Evolutionary conservation across 2,329 filamentous ascomycete species (phyloP).

Genomic region (Aspergillus quadrilineatus): DNA sequence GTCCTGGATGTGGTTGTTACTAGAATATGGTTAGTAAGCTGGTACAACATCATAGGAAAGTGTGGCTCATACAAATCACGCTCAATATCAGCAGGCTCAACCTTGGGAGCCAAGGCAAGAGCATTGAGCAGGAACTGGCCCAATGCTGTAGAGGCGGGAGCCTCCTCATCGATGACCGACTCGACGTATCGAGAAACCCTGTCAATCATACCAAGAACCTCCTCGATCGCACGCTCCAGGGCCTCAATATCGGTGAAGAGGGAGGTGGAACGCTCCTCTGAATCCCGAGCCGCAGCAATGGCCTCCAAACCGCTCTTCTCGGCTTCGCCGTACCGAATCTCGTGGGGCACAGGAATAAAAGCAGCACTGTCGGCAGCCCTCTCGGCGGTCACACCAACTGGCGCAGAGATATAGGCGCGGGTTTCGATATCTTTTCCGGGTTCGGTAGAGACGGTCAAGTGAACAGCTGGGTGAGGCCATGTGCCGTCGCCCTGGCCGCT

Average conservation of each 20-base stretch:
- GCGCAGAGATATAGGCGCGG: slow-evolving; percentile 90
- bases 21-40: slow-evolving; percentile 37
- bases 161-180: slow-evolving; percentile 84
- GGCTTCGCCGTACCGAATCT: slow-evolving; percentile 82
- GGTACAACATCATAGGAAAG: background rate
- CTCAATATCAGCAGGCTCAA: slow-evolving; percentile 86
- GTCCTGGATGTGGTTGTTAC: slow-evolving; percentile 99
- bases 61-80: slow-evolving; percentile 71
- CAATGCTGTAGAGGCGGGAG: slow-evolving; percentile 82
- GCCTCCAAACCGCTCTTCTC: slow-evolving; percentile 77
- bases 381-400: slow-evolving; percentile 92
- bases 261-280: slow-evolving; percentile 69
- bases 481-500: slow-evolving; percentile 94
- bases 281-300: slow-evolving; percentile 77
- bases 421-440: slow-evolving; percentile 86
- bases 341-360: slow-evolving; percentile 96
- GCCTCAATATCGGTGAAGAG: slow-evolving; percentile 87
- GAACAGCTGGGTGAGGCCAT: slow-evolving; percentile 94
- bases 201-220: slow-evolving; percentile 85
- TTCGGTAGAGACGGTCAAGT: slow-evolving; percentile 90
- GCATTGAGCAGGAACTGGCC: slow-evolving; percentile 96
- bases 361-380: slow-evolving; percentile 93
- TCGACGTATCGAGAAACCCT: slow-evolving; percentile 89
- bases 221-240: slow-evolving; percentile 79
- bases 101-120: slow-evolving; percentile 89